Percentiles rank a stretch among this genome's conserved stretches.
Evolutionary conservation across 768 basidiomycete species (phyloP).

Genomic region (Termitomyces sp.): DNA sequence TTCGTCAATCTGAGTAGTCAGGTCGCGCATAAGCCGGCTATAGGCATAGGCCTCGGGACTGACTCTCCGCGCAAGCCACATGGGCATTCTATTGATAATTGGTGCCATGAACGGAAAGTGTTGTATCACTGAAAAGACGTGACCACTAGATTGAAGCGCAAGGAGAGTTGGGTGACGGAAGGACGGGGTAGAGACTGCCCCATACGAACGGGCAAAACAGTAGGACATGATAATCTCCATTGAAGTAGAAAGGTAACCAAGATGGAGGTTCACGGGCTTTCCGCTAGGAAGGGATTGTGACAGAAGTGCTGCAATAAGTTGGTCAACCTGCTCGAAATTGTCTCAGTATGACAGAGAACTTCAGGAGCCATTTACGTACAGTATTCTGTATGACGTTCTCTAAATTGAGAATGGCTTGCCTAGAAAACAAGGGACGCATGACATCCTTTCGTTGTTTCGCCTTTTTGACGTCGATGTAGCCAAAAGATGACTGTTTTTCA

Average conservation of each 20-base stretch:
- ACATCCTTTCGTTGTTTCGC: slow-evolving; percentile 5
- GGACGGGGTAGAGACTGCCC: slow-evolving; percentile 13
- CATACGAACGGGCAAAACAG: slow-evolving; percentile 14
- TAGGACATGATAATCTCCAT: slow-evolving; percentile 15
- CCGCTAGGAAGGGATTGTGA: neutral
- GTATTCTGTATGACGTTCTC: slow-evolving; percentile 7
- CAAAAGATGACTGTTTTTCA: slow-evolving; percentile 3
- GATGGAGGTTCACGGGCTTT: slow-evolving; percentile 14
- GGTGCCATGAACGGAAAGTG: slow-evolving; percentile 27
- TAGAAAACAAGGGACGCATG: slow-evolving; percentile 8
- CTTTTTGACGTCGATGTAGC: neutral
- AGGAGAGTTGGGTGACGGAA: slow-evolving; percentile 28
- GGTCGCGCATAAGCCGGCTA: slow-evolving; percentile 25
- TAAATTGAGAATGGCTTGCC: slow-evolving; percentile 2
- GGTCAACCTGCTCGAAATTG: neutral
- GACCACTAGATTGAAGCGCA: slow-evolving; percentile 29
- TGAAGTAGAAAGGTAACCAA: slow-evolving; percentile 15
- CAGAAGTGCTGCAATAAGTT: neutral
- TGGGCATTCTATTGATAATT: slow-evolving; percentile 25
- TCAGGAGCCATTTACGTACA: neutral
- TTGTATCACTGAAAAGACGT: slow-evolving; percentile 32
- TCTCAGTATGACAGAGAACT: neutral
- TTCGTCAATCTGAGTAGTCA: slow-evolving; percentile 29
- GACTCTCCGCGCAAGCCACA: slow-evolving; percentile 25
- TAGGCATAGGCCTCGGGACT: slow-evolving; percentile 30